phyloP scores from a whole-genome alignment of 208 protist species.

The Crithidia mellificae region DNA sequence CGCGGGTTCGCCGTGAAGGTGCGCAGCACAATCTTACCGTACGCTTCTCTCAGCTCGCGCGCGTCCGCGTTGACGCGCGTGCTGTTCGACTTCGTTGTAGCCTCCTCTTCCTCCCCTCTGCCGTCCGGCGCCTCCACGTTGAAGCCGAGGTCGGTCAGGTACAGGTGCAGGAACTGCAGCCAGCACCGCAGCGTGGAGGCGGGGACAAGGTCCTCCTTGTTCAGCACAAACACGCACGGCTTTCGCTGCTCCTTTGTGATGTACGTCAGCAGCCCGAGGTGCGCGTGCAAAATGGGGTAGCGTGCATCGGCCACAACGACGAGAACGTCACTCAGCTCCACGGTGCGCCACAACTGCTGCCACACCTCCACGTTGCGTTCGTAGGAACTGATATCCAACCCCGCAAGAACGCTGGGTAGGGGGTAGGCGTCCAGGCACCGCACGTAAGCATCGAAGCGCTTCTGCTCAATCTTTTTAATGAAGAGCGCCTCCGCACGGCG shows the following conservation, averaged over 20 bases:
- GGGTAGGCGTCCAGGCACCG: constrained; percentile 51
- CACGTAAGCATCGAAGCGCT: constrained; percentile 58
- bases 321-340: constrained; percentile 95
- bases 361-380: constrained; percentile 99
- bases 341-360: constrained; percentile 99
- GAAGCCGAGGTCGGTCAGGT: constrained; percentile 54
- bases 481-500: constrained; percentile 3
- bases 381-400: constrained; percentile 90
- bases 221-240: constrained; percentile 94
- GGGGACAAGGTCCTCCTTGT: constrained; percentile 94
- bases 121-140: constrained; percentile 20
- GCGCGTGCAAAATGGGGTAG: constrained; percentile 97
- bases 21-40: constrained; percentile 48
- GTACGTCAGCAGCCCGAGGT: constrained; percentile 81
- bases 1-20: constrained; percentile 80
- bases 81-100: background rate
- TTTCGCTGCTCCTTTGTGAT: constrained; percentile 81
- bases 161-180: constrained; percentile 68
- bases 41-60: too few relatives aligned
- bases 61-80: too few relatives aligned
- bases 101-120: background rate
- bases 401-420: constrained; percentile 9
- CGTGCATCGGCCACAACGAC: constrained; percentile 96
- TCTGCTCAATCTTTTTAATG: constrained; percentile 49
- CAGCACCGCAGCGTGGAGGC: constrained; percentile 56